A percentile compares a stretch with the other conserved stretches of the same genome.
Conservation (phyloP, 176 grass and related monocot genomes). For the Leersia perrieri region DNA sequence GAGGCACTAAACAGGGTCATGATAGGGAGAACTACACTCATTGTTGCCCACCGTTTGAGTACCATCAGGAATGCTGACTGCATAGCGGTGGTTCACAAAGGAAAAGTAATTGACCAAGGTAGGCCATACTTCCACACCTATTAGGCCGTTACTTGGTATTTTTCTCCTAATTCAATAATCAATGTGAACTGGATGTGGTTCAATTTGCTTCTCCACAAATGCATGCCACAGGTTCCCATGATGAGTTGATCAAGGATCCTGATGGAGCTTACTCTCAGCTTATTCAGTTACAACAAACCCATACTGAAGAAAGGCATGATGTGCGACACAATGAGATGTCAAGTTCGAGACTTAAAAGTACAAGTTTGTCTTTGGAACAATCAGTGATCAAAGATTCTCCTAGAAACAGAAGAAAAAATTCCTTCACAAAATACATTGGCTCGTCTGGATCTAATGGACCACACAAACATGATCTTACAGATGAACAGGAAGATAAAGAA, state of each 20-base stretch:
- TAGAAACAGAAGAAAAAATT: constrained; percentile 30
- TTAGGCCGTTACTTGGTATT: constrained; percentile 16
- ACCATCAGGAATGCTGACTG: constrained; percentile 71
- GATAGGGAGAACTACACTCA: constrained; percentile 66
- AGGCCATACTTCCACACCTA: constrained; percentile 1
- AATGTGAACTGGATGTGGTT: constrained; percentile 16
- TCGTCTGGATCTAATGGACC: constrained; percentile 20
- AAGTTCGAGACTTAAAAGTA: constrained; percentile 22
- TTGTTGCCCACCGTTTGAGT: constrained; percentile 87
- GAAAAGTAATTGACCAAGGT: constrained; percentile 82
- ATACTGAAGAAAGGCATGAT: constrained; percentile 24
- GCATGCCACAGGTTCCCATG: constrained; percentile 57
- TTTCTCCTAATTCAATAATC: neutral
- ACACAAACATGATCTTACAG: neutral
- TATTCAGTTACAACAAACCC: constrained; percentile 51
- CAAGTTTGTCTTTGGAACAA: constrained; percentile 30
- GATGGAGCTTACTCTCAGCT: constrained; percentile 75
- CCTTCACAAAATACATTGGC: constrained; percentile 7
- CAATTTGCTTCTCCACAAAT: constrained; percentile 5
- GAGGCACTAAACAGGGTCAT: constrained; percentile 77
- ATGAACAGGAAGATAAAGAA: constrained; percentile 6
- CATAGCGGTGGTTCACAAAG: constrained; percentile 65
- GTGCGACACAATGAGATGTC: neutral
- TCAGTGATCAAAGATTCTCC: constrained; percentile 37
- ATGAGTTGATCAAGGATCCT: constrained; percentile 59